Base-by-base conservation (phyloP, 495 filamentous ascomycete genomes). In the Choiromyces venosus region DNA sequence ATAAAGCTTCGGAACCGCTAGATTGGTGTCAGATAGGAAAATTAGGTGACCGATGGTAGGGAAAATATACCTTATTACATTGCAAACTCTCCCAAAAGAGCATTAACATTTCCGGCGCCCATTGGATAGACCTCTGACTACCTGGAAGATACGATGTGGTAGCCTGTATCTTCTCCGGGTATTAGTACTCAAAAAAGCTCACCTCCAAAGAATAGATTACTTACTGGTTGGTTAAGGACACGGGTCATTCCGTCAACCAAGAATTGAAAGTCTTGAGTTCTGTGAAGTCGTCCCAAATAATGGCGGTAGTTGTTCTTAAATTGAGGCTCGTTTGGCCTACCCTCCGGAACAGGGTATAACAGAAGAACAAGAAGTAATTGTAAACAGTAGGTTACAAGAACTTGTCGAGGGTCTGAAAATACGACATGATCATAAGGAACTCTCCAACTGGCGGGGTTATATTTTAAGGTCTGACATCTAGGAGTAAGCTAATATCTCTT, bases 71-170 rank as follows among this genome's bases (percentile, higher is more conserved):
- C 67, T 96, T 98, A 83, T 99, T 99, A 86, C 94, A 97, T 82
- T 99, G 95, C 37, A 96, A 87, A 10, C 92, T 88, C 83, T 99
- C 95, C 95, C 95, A 99, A 82, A 97, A 99, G 3, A 99, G 87
- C 86, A 98, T 93, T 46, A 98, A 88, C 85, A 97, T 97, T 82
- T 99, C 95, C 10, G 96, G 93, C 2, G 93, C 92, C 86, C 94
- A 97, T 82, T 91, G 92, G 71, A 93, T 83, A 0, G 90, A 87
- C 71, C 89, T 87, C 77, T 96, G 92, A 66, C 90, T 92, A 7
- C 94, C 93, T 2, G 95, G 94, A 10, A 99, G 88, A 81, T 96
- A 98, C 0, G 94, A 93, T 3, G 86, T 87, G 36, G 91, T 93
- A 21, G 91, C 90, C 84, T 96, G 91, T 73, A 98, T 89, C 88